Conservation (phyloP, 78 protist species). For the Dictyostelium brefeldianum region DNA sequence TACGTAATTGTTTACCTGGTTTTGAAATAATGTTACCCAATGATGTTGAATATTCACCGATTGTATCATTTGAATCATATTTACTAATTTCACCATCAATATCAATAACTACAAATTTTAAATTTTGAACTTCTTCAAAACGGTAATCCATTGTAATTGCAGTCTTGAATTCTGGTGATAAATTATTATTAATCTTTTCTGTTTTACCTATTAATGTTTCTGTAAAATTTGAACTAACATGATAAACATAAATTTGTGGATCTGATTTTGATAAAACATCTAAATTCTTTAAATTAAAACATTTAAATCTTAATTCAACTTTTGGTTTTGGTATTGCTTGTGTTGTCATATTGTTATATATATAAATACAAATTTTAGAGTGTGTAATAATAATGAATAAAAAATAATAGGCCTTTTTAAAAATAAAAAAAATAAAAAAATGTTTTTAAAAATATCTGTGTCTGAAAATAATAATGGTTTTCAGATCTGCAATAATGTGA, state of each 20-base stretch:
- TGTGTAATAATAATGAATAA: too few relatives aligned
- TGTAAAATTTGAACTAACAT: neutral
- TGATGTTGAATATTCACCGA: neutral
- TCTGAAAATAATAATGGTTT: too few relatives aligned
- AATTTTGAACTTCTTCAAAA: slow-evolving; percentile 35
- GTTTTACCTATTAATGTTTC: slow-evolving; percentile 12
- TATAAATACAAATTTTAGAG: too few relatives aligned
- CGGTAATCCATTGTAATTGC: slow-evolving; percentile 11
- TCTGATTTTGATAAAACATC: slow-evolving; percentile 21
- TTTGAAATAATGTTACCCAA: neutral
- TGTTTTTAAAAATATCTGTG: too few relatives aligned
- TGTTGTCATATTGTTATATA: too few relatives aligned
- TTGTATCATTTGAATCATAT: neutral
- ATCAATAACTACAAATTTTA: slow-evolving; percentile 30
- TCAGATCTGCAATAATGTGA: too few relatives aligned
- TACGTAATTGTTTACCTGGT: neutral
- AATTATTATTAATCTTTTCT: slow-evolving; percentile 47
- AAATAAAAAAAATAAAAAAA: too few relatives aligned
- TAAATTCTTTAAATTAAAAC: neutral
- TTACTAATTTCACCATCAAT: slow-evolving; percentile 10
- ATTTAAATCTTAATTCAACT: slow-evolving; percentile 21
- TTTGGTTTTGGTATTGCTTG: slow-evolving; percentile 14
- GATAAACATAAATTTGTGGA: slow-evolving; percentile 29
- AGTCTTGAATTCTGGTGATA: slow-evolving; percentile 17
- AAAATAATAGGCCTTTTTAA: too few relatives aligned